Base-by-base conservation (phyloP, 495 filamentous ascomycete genomes). In the Choiromyces venosus region DNA sequence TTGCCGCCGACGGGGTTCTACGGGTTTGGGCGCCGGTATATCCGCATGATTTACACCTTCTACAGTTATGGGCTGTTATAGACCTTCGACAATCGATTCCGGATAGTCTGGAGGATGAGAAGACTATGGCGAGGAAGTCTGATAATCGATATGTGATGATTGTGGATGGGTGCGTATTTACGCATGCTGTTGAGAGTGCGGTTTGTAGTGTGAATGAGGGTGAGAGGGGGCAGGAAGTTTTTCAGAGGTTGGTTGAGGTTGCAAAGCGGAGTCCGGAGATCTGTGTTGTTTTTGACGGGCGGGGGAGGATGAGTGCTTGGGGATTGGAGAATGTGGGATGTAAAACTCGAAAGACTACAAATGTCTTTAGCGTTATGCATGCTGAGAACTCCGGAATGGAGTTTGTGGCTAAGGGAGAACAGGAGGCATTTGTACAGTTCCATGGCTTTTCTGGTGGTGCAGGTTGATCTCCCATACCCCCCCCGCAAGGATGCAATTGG, bases 261-360 rank as follows among this genome's bases (percentile, higher is more conserved):
- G 92, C 92, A 8, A 94, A 93, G 70, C 89, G 89, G 37, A 90
- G 86, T 67, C 96, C 94, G 0, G 96, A 99, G 78, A 88, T 98
- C 3, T 93, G 92, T 76, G 85, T 97, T 21, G 89, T 94, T 3
- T 85, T 96, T 68, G 94, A 99, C 82, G 90, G 91, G 29, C 84
- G 87, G 46, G 95, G 95, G 6, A 88, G 90, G 76, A 93, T 98
- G 92, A 93, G 92, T 66, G 95, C 94, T 0, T 97, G 94, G 94
- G 96, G 92, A 2, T 81, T 99, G 70, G 94, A 98, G 82, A 93
- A 94, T 79, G 87, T 97, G 36, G 92, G 93, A 25, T 89, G 88
- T 78, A 95, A 92, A 76, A 83, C 84, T 39, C 88, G 86, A 74
- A 87, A 89, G 74, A 86, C 87, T 3, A 86, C 89, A 52, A 89